Conservation (phyloP, 805 yeast genomes). For the Saccharomycopsis sp. region DNA sequence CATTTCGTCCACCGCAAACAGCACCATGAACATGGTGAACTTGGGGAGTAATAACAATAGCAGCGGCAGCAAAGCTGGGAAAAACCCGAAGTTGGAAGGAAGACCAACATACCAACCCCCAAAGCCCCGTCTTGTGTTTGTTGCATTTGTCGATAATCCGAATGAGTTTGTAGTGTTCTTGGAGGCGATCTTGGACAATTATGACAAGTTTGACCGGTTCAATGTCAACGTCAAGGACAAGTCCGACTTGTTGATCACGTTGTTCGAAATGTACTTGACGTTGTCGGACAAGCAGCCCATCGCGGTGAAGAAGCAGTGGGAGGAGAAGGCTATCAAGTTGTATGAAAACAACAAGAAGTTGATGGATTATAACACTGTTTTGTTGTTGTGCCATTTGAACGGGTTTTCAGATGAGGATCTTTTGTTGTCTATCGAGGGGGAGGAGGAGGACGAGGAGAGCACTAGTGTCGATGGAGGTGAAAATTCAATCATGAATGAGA, state of each 20-base stretch:
- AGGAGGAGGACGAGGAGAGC: conserved; percentile 14
- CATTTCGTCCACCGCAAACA: conserved; percentile 31
- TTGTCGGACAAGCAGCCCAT: conserved; percentile 38
- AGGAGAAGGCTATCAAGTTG: conserved; percentile 48
- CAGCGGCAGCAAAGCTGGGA: conserved; percentile 6
- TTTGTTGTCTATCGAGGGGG: conserved; percentile 1
- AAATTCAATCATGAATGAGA: no score
- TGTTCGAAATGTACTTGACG: conserved; percentile 72
- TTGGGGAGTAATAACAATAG: conserved; percentile 1
- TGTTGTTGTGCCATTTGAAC: conserved; percentile 47
- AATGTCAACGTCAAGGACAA: conserved; percentile 47
- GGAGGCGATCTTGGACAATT: conserved; percentile 81
- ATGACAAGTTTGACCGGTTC: conserved; percentile 64
- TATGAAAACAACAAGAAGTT: conserved; percentile 38
- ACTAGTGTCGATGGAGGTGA: neutral
- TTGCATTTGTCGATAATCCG: conserved; percentile 78
- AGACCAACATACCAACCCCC: conserved; percentile 85
- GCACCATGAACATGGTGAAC: conserved; percentile 21
- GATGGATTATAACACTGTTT: conserved; percentile 46
- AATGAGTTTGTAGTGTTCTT: conserved; percentile 83
- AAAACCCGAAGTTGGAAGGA: conserved; percentile 4
- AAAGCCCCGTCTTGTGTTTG: conserved; percentile 75
- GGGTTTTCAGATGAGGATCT: conserved; percentile 22
- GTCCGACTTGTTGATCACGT: conserved; percentile 63
- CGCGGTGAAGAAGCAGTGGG: conserved; percentile 48